Percentiles rank a stretch among this genome's conserved stretches.
These are phyloP conservation scores for Poa annua DNA, from an alignment of 176 grass and related monocot genomes.

Conservation along the genomic window DNA sequence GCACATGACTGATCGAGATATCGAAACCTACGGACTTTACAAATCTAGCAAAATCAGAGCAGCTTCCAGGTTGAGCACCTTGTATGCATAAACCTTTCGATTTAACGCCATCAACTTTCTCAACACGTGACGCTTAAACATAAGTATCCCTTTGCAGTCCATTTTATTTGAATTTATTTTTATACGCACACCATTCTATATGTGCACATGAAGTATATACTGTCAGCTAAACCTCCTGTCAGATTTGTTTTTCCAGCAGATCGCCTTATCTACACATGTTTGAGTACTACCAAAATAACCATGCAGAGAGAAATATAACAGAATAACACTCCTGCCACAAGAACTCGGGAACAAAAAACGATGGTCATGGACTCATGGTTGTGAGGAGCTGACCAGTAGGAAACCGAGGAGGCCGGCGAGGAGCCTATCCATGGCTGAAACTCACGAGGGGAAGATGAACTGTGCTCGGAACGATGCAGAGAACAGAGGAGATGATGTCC, in stretches of 20 bases:
- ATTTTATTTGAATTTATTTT: no score
- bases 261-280: not conserved
- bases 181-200: not conserved
- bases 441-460: not conserved
- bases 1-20: not conserved
- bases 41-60: not conserved
- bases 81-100: not conserved
- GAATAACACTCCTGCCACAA: not conserved
- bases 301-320: not conserved
- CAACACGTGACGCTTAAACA: not conserved
- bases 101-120: not conserved
- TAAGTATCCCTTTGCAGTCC: not conserved
- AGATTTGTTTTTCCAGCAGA: not conserved
- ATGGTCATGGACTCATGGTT: not conserved
- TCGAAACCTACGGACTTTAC: not conserved
- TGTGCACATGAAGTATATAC: not conserved
- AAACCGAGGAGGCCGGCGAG: conserved; percentile 41
- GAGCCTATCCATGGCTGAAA: conserved; percentile 41
- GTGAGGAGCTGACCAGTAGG: conserved; percentile 56
- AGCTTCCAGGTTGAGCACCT: not conserved
- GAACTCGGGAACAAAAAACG: not conserved
- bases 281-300: not conserved
- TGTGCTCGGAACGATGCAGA: conserved; percentile 35
- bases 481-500: conserved; percentile 7
- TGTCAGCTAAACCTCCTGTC: not conserved